These are phyloP conservation scores for Tuber calosporum DNA, from an alignment of 495 filamentous ascomycete genomes.

Conservation along the genomic window DNA sequence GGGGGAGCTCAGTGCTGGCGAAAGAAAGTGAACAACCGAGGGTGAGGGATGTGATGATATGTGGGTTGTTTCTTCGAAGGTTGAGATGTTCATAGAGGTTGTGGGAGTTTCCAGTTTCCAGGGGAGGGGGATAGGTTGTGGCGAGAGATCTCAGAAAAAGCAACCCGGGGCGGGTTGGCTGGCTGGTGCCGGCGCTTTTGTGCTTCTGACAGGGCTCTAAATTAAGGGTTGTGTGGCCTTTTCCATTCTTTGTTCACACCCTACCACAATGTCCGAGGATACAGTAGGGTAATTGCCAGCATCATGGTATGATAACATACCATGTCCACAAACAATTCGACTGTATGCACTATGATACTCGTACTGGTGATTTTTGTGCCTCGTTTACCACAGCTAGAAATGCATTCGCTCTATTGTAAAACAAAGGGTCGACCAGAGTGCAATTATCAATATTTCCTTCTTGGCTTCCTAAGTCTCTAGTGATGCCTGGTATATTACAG, in stretches of 20 bases:
- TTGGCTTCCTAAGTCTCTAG: neutral
- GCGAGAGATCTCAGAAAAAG: neutral
- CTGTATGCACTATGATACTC: neutral
- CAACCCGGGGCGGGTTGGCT: neutral
- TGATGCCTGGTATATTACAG: neutral
- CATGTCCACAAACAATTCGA: neutral
- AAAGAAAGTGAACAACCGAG: neutral
- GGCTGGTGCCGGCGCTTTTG: neutral
- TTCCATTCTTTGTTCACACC: neutral
- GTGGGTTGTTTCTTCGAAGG: neutral
- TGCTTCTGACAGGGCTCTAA: neutral
- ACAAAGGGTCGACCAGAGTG: neutral
- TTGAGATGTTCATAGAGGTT: neutral
- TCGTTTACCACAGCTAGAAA: neutral
- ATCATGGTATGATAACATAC: neutral
- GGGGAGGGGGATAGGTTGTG: neutral
- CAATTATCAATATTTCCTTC: neutral
- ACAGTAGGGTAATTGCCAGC: neutral
- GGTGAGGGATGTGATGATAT: slow-evolving; percentile 1
- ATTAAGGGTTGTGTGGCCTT: neutral
- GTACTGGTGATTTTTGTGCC: neutral
- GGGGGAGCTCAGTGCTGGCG: neutral
- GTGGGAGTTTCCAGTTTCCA: neutral
- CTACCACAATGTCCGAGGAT: neutral
- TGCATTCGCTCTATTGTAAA: neutral